Conservation (phyloP, 1,284 basidiomycete species). For the Kwoniella shivajii region DNA sequence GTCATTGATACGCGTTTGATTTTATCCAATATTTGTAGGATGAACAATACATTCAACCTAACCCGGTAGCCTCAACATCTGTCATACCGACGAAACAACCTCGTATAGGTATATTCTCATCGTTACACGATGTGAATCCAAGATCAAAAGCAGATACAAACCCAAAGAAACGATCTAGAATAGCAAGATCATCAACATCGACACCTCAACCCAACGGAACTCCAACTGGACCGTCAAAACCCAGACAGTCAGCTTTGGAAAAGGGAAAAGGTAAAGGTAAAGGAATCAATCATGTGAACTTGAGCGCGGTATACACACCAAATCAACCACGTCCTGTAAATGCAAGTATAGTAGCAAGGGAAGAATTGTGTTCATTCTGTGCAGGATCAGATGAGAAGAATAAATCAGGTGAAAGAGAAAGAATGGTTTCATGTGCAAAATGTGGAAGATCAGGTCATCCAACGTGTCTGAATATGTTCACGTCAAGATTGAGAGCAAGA, state of each 20-base stretch:
- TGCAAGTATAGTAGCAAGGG: constrained; percentile 6
- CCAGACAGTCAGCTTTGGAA: neutral
- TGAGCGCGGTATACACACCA: neutral
- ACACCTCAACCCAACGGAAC: constrained; percentile 11
- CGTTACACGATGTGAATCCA: too few relatives aligned
- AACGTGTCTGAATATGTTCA: constrained; percentile 67
- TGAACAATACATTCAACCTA: neutral
- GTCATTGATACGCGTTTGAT: neutral
- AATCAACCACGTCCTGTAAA: neutral
- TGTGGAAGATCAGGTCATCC: constrained; percentile 62
- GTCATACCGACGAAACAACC: constrained; percentile 2
- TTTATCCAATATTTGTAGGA: neutral
- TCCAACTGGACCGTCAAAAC: neutral
- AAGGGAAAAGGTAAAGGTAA: constrained; percentile 24
- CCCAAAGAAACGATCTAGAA: constrained; percentile 22
- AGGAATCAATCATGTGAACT: constrained; percentile 10
- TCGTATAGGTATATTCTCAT: constrained; percentile 2
- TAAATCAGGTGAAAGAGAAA: constrained; percentile 27
- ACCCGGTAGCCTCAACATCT: neutral
- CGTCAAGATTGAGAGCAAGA: constrained; percentile 57
- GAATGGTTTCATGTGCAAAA: constrained; percentile 42
- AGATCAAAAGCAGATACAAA: neutral
- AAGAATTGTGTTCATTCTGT: constrained; percentile 40
- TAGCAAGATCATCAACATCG: constrained; percentile 4
- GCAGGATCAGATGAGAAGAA: constrained; percentile 30